A percentile compares a stretch with the other conserved stretches of the same genome.
phyloP scores from a whole-genome alignment of 2,329 filamentous ascomycete species.

The Laburnicola sp. region DNA sequence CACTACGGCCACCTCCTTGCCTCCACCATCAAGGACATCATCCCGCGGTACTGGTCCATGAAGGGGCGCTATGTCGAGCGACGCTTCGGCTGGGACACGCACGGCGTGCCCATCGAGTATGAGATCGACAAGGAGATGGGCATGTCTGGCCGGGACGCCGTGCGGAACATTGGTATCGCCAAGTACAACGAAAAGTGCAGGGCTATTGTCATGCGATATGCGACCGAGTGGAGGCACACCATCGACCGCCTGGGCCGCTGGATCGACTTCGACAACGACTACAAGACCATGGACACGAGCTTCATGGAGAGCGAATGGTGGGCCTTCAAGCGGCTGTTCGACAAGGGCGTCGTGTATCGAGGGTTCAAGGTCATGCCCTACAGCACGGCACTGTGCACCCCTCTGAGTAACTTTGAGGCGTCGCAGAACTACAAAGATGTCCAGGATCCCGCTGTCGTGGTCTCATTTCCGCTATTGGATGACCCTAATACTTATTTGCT shows the following conservation, averaged over 20 bases:
- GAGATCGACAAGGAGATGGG: conserved; percentile 97
- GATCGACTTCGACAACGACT: conserved; percentile 98
- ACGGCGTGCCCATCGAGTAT: conserved; percentile 92
- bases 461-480: conserved; percentile 80
- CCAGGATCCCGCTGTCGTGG: conserved; percentile 85
- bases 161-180: conserved; percentile 80
- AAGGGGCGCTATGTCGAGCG: conserved; percentile 91
- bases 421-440: conserved; percentile 95
- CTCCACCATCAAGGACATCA: conserved; percentile 96
- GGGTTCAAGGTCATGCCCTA: conserved; percentile 94
- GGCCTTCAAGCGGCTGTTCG: conserved; percentile 91
- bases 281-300: conserved; percentile 93
- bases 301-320: conserved; percentile 99
- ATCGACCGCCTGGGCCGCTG: conserved; percentile 88
- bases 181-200: conserved; percentile 92
- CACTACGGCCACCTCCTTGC: conserved; percentile 80
- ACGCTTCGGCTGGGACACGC: conserved; percentile 93
- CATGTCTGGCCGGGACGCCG: conserved; percentile 83
- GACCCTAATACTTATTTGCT: conserved; percentile 76
- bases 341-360: conserved; percentile 87
- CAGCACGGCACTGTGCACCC: conserved; percentile 85
- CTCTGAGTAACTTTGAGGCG: conserved; percentile 90
- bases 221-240: conserved; percentile 82
- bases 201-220: conserved; percentile 90
- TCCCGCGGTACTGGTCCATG: conserved; percentile 97